Evolutionary conservation across 2,329 filamentous ascomycete species (phyloP), one percentile per base, ranked within the genome.

Genomic region (Raffaelea arxii): DNA sequence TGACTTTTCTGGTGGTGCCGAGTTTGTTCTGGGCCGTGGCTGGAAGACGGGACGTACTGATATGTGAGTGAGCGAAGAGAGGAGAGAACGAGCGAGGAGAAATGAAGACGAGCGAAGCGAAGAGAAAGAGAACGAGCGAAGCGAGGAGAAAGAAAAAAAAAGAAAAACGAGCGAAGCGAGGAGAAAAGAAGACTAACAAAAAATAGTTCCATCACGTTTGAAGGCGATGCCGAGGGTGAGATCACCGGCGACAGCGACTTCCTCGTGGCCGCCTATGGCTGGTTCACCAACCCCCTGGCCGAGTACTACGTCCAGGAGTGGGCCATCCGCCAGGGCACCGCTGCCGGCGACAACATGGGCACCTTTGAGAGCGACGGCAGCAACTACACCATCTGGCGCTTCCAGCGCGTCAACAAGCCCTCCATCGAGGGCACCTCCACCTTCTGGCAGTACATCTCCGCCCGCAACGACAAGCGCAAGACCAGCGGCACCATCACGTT

Each of bases 361-460:
- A 53, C 52, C 9, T 51, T 64, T 41, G 56, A 50, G 9, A 57
- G 51, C 23, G 62, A 63, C 49, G 62, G 60, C 44, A 55, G 55
- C 25, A 56, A 51, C 14, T 64, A 64, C 55, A 55, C 60, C 36
- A 57, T 64, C 52, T 65, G 62, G 51, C 51, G 51, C 43, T 57
- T 52, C 46, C 54, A 53, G 46, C 58, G 59, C 25, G 52, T 57
- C 49, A 69, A 69, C 56, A 55, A 61, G 51, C 67, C 68, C 10
- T 65, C 61, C 41, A 70, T 71, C 50, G 55, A 69, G 51, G 70
- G 69, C 41, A 72, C 67, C n/a, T 51, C 56, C 27, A 73, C 68
- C 49, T 72, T 73, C 56, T 58, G 66, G 52, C 70, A 73, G 60
- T 73, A 64, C 60, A 71, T 68, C 67, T 69, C 65, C 21, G 66